Base-by-base conservation (phyloP, 768 basidiomycete genomes). In the Mycena epipterygia region DNA sequence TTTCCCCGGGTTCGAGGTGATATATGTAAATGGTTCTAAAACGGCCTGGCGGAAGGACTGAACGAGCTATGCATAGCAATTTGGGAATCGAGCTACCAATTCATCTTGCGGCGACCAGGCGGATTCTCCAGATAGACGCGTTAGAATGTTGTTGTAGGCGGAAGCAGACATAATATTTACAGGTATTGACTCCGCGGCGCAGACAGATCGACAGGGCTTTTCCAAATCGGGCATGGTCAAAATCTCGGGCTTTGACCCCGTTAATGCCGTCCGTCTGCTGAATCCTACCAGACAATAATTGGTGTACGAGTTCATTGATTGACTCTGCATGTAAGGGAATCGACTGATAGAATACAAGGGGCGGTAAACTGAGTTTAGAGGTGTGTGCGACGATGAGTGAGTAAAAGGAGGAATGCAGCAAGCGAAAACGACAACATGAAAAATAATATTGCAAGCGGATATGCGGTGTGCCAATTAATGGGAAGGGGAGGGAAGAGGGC, bases 1-100 rank as follows among this genome's bases (percentile, higher is more conserved):
- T 80, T 99, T 98, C 17, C 98, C 97, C 0, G 95, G 95, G 66
- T 91, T 92, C 2, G 92, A 89, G 11, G 89, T 89, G 49, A 95
- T 89, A 80, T 97, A 98, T 0, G 88, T 88, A 79, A 90, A 99
- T 0, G 97, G 97, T 79, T 99, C 97, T 9, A 97, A 85, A 8
- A 98, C 76, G 2, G 84, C 82, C 87, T 86, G 39, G 29, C 25
- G n/a, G 25, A 23, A 49, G 41, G 6, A 35, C 37, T 58, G 52
- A 57, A 32, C 46, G 66, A 23, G 25, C 49, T n/a, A 21, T 8
- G 19, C 48, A 13, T 52, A 7, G 29, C 35, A 61, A 44, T 27
- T 37, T 33, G 33, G 35, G 19, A 25, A 58, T 58, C 19, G 23
- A 71, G 73, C 67, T 61, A 81, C 84, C 71, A 78, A 65, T 77